Evolutionary conservation across 768 basidiomycete species (phyloP).

Genomic region (Jaapia argillacea): DNA sequence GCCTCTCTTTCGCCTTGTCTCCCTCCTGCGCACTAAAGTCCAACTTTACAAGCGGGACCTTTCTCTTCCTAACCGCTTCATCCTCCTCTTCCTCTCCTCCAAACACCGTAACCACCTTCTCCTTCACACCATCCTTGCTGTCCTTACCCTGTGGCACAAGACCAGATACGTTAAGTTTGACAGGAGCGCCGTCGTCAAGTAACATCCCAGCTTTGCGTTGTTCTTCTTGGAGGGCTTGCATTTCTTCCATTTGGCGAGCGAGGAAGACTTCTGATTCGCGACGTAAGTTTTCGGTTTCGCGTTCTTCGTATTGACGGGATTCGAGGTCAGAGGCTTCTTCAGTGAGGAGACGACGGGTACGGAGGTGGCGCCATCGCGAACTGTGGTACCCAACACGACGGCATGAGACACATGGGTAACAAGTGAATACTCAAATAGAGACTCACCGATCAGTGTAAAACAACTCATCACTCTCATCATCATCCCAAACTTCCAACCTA

Average conservation of each 20-base stretch:
- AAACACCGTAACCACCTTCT: slow-evolving; percentile 51
- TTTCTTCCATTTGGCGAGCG: slow-evolving; percentile 90
- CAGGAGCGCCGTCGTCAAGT: slow-evolving; percentile 85
- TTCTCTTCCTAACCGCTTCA: slow-evolving; percentile 64
- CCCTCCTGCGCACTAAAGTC: slow-evolving; percentile 82
- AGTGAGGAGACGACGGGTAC: slow-evolving; percentile 56
- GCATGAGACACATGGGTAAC: slow-evolving; percentile 3
- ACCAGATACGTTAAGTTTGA: slow-evolving; percentile 74
- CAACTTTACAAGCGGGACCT: slow-evolving; percentile 80
- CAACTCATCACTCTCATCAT: slow-evolving; percentile 85
- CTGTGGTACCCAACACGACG: slow-evolving; percentile 33
- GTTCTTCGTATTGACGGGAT: slow-evolving; percentile 73
- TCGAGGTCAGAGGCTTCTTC: slow-evolving; percentile 83
- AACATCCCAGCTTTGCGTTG: slow-evolving; percentile 87
- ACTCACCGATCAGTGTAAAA: slow-evolving; percentile 88
- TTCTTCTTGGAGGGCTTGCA: slow-evolving; percentile 85
- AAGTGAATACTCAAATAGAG: neutral
- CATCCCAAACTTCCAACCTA: slow-evolving; percentile 82
- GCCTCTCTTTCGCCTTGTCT: slow-evolving; percentile 68
- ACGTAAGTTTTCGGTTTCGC: slow-evolving; percentile 79
- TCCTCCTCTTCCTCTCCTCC: slow-evolving; percentile 88
- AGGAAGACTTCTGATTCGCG: slow-evolving; percentile 91
- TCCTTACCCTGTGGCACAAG: slow-evolving; percentile 33
- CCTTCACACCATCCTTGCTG: slow-evolving; percentile 32
- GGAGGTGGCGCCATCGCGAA: slow-evolving; percentile 76